Evolutionary conservation across 768 basidiomycete genomes (phyloP), one percentile per base, ranked within the genome.

Genomic region (Calvatia gigantea): DNA sequence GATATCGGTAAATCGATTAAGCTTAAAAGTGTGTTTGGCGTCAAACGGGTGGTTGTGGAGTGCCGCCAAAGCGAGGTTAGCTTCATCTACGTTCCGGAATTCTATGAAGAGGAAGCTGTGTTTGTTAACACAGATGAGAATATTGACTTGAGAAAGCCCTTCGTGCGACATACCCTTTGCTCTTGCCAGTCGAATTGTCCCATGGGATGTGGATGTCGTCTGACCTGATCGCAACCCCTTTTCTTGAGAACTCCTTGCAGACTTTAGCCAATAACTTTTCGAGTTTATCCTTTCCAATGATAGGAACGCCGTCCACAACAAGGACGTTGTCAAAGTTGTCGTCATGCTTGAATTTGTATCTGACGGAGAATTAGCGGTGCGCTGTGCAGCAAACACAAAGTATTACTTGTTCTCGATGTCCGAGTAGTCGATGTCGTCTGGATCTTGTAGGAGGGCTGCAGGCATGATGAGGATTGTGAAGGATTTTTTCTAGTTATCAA

Each of bases 241-340:
- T 91, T 64, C 84, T 85, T 11, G 79, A 77, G 67, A 98, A 96
- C 61, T 91, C 86, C 68, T 94, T 94, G 54, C 83, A 74, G 29
- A 98, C 79, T 68, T 89, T 91, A 32, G 85, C 72, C 17, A 97
- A 65, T 15, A 99, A 81, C 71, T 81, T 90, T 45, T 92, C 90
- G 33, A 86, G 79, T 72, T 94, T 94, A 50, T 83, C 81, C 63
- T 83, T 85, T 67, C 97, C 94, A 68, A 98, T 91, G 57, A 92
- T 69, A 8, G 95, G 97, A 19, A 95, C 80, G 47, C 94, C 93
- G 69, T 98, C 97, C 56, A 98, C 85, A 50, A 98, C 89, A 51
- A 99, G 72, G 54, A 92, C 84, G 66, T 90, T 91, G 76, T 98
- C 97, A 65, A 98, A 83, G 37, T 90, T 82, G 61, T 93, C 87